phyloP scores from a whole-genome alignment of 257 asterid genomes.

The Ehretia macrophylla region DNA sequence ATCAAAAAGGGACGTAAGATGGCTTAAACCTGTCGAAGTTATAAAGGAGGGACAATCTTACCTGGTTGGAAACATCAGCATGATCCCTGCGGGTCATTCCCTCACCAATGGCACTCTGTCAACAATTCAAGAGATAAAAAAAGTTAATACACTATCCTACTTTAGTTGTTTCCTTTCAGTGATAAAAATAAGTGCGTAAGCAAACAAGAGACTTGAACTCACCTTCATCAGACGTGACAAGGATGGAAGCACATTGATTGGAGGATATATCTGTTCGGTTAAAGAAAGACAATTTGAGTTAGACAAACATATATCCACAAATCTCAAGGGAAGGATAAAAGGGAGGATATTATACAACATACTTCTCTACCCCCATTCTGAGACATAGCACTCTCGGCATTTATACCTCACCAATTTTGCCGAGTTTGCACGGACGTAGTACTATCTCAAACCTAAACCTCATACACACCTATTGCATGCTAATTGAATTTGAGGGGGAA shows the following conservation, averaged over 20 bases:
- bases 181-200: neutral
- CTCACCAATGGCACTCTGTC: slow-evolving; percentile 98
- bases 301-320: neutral
- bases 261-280: slow-evolving; percentile 80
- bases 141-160: neutral
- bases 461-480: too few relatives aligned
- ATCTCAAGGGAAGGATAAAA: too few relatives aligned
- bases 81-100: slow-evolving; percentile 99
- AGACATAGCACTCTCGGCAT: too few relatives aligned
- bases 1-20: too few relatives aligned
- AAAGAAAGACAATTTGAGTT: neutral
- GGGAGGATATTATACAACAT: neutral
- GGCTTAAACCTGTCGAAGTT: too few relatives aligned
- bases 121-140: slow-evolving; percentile 4
- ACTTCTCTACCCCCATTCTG: too few relatives aligned
- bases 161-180: neutral
- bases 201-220: slow-evolving; percentile 8
- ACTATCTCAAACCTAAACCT: too few relatives aligned
- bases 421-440: neutral
- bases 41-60: slow-evolving; percentile 5
- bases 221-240: slow-evolving; percentile 98
- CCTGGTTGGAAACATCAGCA: slow-evolving; percentile 98
- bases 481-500: too few relatives aligned
- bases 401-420: neutral
- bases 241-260: slow-evolving; percentile 96